A percentile compares a stretch with the other conserved stretches of the same genome.
phyloP scores from a whole-genome alignment of 306 rosid species.

The Quercus bicolor region DNA sequence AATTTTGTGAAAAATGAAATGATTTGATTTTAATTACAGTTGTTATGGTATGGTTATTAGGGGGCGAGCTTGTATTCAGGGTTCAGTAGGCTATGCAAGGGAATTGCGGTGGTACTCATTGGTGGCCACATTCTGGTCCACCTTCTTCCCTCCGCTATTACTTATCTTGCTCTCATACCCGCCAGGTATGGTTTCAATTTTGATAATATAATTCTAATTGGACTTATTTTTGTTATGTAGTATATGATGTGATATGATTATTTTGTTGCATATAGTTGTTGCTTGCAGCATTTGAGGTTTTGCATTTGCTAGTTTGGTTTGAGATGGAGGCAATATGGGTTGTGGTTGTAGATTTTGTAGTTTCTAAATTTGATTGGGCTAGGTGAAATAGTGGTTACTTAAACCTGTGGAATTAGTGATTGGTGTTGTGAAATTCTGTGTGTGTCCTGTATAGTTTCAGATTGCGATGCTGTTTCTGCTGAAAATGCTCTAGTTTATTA shows the following conservation, averaged over 20 bases:
- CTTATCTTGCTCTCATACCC: constrained; percentile 85
- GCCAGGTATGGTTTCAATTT: constrained; percentile 41
- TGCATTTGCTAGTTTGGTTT: background rate
- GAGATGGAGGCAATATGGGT: background rate
- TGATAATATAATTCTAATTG: too few species aligned
- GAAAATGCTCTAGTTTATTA: too few species aligned
- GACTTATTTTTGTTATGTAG: too few species aligned
- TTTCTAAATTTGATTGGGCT: background rate
- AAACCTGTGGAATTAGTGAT: background rate
- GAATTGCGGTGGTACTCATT: constrained; percentile 61
- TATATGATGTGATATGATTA: too few species aligned
- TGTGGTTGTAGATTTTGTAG: background rate
- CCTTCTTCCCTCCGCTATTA: constrained; percentile 53
- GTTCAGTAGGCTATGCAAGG: constrained; percentile 79
- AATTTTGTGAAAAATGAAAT: background rate
- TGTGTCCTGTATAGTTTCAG: background rate
- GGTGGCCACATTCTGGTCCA: constrained; percentile 63
- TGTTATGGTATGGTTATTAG: constrained; percentile 17
- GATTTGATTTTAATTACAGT: too few species aligned
- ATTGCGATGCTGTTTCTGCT: too few species aligned
- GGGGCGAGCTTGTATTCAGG: constrained; percentile 55
- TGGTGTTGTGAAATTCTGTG: background rate
- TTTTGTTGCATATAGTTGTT: too few species aligned
- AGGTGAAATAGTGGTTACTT: background rate
- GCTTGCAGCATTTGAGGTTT: background rate